Base-by-base conservation (phyloP, 441 rosid genomes). In the Adansonia grandidieri region DNA sequence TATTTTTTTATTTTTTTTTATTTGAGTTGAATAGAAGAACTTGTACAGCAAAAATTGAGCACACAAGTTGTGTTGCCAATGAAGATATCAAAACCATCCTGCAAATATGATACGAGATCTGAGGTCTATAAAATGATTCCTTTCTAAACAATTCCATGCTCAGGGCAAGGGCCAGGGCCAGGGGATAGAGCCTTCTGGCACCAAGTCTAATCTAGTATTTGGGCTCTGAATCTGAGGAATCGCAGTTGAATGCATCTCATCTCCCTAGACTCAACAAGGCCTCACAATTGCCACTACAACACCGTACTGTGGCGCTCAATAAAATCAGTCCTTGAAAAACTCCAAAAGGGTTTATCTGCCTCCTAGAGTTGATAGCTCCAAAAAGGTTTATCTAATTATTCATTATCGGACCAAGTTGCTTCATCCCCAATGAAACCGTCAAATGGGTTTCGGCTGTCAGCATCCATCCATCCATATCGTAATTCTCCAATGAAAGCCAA, bases 371-470 rank as follows among this genome's bases (percentile, higher is more conserved):
- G 9, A 68, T 68, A 19, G 54, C 72, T 47, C 28, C 57, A 4
- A 32, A 24, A 50, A 24, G 44, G 44, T 70, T 70, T 44, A 44
- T 57, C 28, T 60, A 19, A 19, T 57, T n/a, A 60, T 28, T 57
- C 45, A 62, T 45, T 4, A 71, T 80, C 82, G 87, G 87, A 90
- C 91, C 89, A 60, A 85, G 78, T 71, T 78, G 88, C 93, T 86
- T 86, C 91, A 90, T 86, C 84, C 89, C 89, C 90, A 11, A 65
- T 71, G 47, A 70, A 70, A 45, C 17, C 13, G 22, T 40, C 50
- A n/a, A 67, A 17, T 17, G 51, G 50, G 37, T 10, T 22, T 60
- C 15, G 13, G 37, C 37, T 58, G 11, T 58, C 20, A 58, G 63
- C 37, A 32, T 32, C 37, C 61, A 58, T 58, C 5, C 22, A 56